phyloP scores from a whole-genome alignment of 176 grass and related monocot genomes.

The Paspalum notatum region DNA sequence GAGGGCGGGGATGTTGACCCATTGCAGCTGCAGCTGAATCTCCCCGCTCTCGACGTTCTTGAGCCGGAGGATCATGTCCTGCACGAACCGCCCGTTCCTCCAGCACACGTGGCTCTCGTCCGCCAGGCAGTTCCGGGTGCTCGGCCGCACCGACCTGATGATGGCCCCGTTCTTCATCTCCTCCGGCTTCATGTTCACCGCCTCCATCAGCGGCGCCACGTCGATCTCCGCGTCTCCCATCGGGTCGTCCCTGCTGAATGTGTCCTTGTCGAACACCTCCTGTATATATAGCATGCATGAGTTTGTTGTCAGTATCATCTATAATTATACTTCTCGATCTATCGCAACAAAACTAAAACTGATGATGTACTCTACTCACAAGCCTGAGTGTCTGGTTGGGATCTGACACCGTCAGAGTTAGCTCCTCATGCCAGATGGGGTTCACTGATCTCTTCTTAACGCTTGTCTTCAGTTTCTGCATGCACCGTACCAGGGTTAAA shows the following conservation, averaged over 20 bases:
- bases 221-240: conserved; percentile 72
- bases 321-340: no score
- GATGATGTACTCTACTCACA: conserved; percentile 14
- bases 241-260: conserved; percentile 62
- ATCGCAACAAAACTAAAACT: not conserved
- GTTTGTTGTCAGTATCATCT: no score
- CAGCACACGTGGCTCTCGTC: conserved; percentile 74
- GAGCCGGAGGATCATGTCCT: conserved; percentile 76
- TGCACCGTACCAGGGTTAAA: not conserved
- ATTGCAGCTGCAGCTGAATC: conserved; percentile 70
- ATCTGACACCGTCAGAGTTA: conserved; percentile 51
- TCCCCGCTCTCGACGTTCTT: conserved; percentile 91
- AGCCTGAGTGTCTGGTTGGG: conserved; percentile 52
- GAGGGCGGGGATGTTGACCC: conserved; percentile 49
- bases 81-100: conserved; percentile 57
- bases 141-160: conserved; percentile 21
- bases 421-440: conserved; percentile 71
- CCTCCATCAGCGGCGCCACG: conserved; percentile 41
- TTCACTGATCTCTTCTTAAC: conserved; percentile 76
- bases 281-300: not conserved
- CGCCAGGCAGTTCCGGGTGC: conserved; percentile 57
- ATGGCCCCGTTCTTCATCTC: conserved; percentile 38
- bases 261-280: conserved; percentile 73
- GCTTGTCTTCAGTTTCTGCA: conserved; percentile 73
- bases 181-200: conserved; percentile 21